Evolutionary conservation across 768 basidiomycete species (phyloP), one percentile per base, ranked within the genome.

Genomic region (Auricularia sp.): DNA sequence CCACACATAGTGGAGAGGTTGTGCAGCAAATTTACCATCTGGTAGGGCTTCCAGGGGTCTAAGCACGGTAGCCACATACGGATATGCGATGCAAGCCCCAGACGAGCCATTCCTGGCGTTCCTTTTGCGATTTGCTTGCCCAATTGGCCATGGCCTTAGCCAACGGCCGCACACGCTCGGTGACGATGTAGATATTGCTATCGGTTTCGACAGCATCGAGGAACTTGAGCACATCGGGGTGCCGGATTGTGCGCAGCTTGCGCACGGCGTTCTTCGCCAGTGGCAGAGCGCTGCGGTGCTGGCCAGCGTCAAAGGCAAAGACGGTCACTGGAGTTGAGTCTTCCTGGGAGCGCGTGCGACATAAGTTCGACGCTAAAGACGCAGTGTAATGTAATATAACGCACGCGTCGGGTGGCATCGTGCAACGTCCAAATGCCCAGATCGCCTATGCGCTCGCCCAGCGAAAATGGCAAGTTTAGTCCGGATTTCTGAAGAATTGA

Each of bases 221-320:
- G 76, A 95, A 98, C 72, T 91, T 95, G 69, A 99, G 84, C 1
- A 98, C 85, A 74, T 98, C 94, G 0, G 97, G 97, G 80, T 99
- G 97, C 42, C 97, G 85, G 8, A 88, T 91, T 3, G 91, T 89
- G 53, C 95, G 84, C 14, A 98, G 79, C 73, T 96, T 98, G 64
- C 90, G 86, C 59, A 98, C 77, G 1, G 93, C 85, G 75, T 98
- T 99, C 71, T 86, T 86, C 3, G 95, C 96, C 18, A 98, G 81
- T 1, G 86, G 84, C 62, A 90, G 77, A 10, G 84, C 76, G 39
- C 84, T 81, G 69, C 82, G 83, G 72, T 79, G 83, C 61, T 77
- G 72, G 11, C 81, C 84, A 54, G 86, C 81, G 71, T 95, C 92
- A 71, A 93, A 98, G 72, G 93, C 89, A 74, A 99, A 99, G 47